These are phyloP conservation scores for Artemisia annua DNA, from an alignment of 129 eudicot species.

Conservation along the genomic window DNA sequence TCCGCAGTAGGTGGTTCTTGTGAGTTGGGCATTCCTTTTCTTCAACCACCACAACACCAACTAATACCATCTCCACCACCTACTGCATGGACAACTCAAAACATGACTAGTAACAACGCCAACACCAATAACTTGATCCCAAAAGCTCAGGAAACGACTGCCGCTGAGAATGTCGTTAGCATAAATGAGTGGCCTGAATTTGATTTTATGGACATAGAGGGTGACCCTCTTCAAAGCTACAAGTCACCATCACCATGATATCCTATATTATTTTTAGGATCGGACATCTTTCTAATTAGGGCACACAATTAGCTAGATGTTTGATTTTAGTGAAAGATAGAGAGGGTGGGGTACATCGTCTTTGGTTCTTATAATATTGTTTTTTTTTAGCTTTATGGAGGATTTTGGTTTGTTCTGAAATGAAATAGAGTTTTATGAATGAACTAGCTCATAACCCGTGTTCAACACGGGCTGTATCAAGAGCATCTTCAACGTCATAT, in stretches of 20 bases:
- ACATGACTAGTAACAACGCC: neutral
- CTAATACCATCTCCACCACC: slow-evolving; percentile 6
- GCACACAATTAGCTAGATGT: too few species aligned
- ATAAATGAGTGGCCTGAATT: slow-evolving; percentile 33
- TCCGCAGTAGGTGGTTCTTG: slow-evolving; percentile 1
- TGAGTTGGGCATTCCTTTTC: slow-evolving; percentile 17
- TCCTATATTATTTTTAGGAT: neutral
- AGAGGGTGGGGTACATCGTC: neutral
- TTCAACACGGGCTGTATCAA: too few species aligned
- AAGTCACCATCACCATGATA: slow-evolving; percentile 32
- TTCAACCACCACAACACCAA: slow-evolving; percentile 19
- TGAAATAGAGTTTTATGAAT: too few species aligned
- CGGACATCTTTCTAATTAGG: slow-evolving; percentile 13
- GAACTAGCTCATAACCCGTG: too few species aligned
- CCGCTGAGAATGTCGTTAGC: slow-evolving; percentile 27
- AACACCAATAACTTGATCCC: slow-evolving; percentile 1
- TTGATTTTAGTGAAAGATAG: neutral
- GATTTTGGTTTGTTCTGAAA: neutral
- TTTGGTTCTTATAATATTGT: too few species aligned
- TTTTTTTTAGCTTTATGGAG: neutral
- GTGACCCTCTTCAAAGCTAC: slow-evolving; percentile 23
- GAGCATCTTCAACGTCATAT: too few species aligned
- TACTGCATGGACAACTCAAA: slow-evolving; percentile 16
- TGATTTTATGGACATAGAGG: slow-evolving; percentile 28
- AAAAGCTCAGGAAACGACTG: neutral